Conservation (phyloP, 345 rosid species). For the Cardamine resedifolia region DNA sequence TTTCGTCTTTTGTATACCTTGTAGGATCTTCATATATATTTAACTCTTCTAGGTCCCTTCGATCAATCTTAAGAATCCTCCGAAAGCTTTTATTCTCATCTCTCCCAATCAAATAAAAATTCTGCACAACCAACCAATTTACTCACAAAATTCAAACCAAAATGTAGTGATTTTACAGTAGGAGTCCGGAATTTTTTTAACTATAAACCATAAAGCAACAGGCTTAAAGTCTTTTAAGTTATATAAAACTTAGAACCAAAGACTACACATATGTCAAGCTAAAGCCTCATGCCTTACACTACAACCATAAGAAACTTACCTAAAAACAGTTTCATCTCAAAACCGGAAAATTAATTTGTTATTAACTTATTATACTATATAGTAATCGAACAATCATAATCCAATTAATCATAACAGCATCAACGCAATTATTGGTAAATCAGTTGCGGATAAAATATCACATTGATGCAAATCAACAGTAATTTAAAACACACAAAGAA, state of each 20-base stretch:
- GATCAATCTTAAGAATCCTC: slow-evolving; percentile 78
- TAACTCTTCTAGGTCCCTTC: slow-evolving; percentile 59
- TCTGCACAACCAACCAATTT: slow-evolving; percentile 41
- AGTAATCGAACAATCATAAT: not conserved
- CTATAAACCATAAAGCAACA: not conserved
- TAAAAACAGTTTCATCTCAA: not conserved
- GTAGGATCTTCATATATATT: slow-evolving; percentile 61
- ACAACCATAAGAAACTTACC: slow-evolving; percentile 1
- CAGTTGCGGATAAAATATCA: not conserved
- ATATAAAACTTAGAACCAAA: slow-evolving; percentile 21
- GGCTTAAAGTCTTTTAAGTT: not conserved
- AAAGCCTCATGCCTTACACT: slow-evolving; percentile 27
- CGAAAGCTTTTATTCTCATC: slow-evolving; percentile 58
- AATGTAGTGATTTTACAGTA: not conserved
- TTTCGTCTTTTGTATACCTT: slow-evolving; percentile 57
- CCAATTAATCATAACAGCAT: not conserved
- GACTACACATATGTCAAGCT: slow-evolving; percentile 28
- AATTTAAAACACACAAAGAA: not conserved
- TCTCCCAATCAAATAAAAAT: slow-evolving; percentile 80
- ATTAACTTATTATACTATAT: not conserved
- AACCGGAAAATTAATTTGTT: not conserved
- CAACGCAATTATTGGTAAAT: slow-evolving; percentile 3
- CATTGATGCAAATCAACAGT: not conserved
- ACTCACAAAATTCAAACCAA: not conserved
- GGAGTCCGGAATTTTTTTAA: not conserved